Evolutionary conservation across 495 filamentous ascomycete species (phyloP).

Genomic region (Penicillium simplicissimum): DNA sequence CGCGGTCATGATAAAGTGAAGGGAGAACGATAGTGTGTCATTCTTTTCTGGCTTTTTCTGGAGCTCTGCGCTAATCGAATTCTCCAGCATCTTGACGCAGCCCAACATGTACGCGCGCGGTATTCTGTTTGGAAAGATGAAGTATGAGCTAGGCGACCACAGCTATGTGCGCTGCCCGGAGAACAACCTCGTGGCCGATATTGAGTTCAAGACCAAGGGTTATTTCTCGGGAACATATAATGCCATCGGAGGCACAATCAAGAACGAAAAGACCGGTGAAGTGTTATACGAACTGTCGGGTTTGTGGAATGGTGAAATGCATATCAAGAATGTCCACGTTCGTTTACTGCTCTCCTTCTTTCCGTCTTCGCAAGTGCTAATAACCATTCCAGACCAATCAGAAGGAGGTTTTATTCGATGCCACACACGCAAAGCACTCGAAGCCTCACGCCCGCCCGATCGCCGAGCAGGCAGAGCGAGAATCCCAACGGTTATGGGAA

Average conservation of each 20-base stretch:
- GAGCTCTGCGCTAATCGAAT: not conserved
- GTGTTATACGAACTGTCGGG: constrained; percentile 87
- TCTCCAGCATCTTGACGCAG: constrained; percentile 77
- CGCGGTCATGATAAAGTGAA: constrained; percentile 59
- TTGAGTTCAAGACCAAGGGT: constrained; percentile 98
- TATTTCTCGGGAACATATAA: constrained; percentile 97
- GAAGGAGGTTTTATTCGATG: constrained; percentile 88
- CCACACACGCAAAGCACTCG: constrained; percentile 70
- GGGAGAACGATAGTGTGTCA: constrained; percentile 83
- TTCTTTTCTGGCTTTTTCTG: not conserved
- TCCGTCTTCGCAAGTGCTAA: constrained; percentile 1
- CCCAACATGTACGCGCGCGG: constrained; percentile 99
- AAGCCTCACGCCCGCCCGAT: constrained; percentile 74
- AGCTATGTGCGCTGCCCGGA: constrained; percentile 94
- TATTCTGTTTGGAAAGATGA: constrained; percentile 99
- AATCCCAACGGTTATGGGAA: constrained; percentile 86
- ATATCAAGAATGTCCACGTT: constrained; percentile 79
- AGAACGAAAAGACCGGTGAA: constrained; percentile 83
- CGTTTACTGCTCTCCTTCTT: constrained; percentile 19
- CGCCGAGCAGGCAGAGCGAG: constrained; percentile 84
- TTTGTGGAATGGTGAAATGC: constrained; percentile 93
- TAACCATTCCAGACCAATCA: constrained; percentile 67
- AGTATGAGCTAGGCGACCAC: constrained; percentile 97
- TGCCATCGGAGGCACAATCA: constrained; percentile 90
- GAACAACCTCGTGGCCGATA: constrained; percentile 78